phyloP scores from a whole-genome alignment of 192 early-diverging fungal species.

The Backusella westeae region DNA sequence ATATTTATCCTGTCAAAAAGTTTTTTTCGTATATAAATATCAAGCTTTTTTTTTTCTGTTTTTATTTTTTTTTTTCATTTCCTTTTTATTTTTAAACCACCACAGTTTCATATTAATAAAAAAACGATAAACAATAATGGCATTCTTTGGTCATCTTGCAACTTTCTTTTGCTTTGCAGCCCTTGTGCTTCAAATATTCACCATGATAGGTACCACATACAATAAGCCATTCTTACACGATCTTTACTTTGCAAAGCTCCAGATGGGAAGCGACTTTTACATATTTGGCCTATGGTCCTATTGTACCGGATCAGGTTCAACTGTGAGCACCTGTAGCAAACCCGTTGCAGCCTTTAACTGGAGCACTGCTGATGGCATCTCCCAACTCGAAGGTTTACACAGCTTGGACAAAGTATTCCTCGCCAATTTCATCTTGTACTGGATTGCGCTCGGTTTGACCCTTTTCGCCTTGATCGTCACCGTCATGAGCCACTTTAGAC shows the following conservation, averaged over 20 bases:
- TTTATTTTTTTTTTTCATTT: background rate
- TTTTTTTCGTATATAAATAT: background rate
- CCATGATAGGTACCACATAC: conserved; percentile 20
- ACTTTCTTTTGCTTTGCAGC: conserved; percentile 29
- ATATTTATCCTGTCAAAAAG: background rate
- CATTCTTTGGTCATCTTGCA: conserved; percentile 25
- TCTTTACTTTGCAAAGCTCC: conserved; percentile 22
- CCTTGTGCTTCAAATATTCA: conserved; percentile 29
- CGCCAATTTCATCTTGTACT: conserved; percentile 30
- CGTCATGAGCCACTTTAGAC: conserved; percentile 21
- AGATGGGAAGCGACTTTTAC: background rate
- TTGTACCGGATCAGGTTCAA: conserved; percentile 7
- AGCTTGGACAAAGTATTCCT: conserved; percentile 17
- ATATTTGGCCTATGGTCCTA: conserved; percentile 28
- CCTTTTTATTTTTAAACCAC: background rate
- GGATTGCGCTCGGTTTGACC: conserved; percentile 27
- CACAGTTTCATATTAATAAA: background rate
- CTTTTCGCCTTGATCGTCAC: conserved; percentile 25
- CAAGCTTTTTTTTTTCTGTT: background rate
- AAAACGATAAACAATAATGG: conserved; percentile 18
- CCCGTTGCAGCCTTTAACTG: conserved; percentile 25
- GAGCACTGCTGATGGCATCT: conserved; percentile 18
- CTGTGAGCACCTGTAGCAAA: conserved; percentile 11
- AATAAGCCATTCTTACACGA: conserved; percentile 24
- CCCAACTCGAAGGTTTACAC: background rate